Conservation (phyloP, 176 grass and related monocot species). For the Oryza australiensis region DNA sequence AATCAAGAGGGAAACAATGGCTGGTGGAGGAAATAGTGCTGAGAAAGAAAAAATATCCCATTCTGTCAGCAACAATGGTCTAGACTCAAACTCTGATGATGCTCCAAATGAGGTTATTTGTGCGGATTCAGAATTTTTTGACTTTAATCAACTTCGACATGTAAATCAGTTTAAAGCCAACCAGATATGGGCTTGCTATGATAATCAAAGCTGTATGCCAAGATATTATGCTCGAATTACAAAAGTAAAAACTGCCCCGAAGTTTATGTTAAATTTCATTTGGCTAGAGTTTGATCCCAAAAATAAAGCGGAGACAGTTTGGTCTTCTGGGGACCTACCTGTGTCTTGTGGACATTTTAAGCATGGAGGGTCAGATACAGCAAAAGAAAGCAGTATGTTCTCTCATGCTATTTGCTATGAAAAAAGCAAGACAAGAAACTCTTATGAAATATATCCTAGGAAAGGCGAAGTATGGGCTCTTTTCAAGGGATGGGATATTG, state of each 20-base stretch:
- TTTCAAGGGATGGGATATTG: slow-evolving; percentile 73
- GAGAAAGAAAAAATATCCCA: slow-evolving; percentile 35
- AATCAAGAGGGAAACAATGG: slow-evolving; percentile 23
- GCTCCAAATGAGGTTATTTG: slow-evolving; percentile 19
- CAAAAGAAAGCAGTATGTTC: slow-evolving; percentile 62
- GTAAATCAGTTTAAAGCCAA: slow-evolving; percentile 50
- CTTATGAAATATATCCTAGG: slow-evolving; percentile 75
- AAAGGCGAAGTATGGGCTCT: slow-evolving; percentile 82
- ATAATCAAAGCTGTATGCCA: slow-evolving; percentile 64
- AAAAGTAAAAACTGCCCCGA: slow-evolving; percentile 40
- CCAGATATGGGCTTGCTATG: slow-evolving; percentile 79
- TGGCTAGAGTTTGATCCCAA: slow-evolving; percentile 73
- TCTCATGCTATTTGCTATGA: slow-evolving; percentile 52
- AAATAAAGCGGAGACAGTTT: slow-evolving; percentile 44
- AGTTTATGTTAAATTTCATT: slow-evolving; percentile 50
- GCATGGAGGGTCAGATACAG: slow-evolving; percentile 41
- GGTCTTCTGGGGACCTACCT: slow-evolving; percentile 57
- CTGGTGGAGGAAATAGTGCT: slow-evolving; percentile 9
- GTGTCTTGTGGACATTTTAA: slow-evolving; percentile 70
- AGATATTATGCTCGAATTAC: slow-evolving; percentile 79
- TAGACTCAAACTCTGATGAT: slow-evolving; percentile 19
- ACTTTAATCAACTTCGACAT: slow-evolving; percentile 61
- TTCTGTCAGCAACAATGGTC: slow-evolving; percentile 36
- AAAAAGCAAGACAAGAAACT: slow-evolving; percentile 44
- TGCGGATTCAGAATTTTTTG: slow-evolving; percentile 64